Evolutionary conservation across 129 eudicot species (phyloP).

Genomic region (Helichrysum umbraculigerum): DNA sequence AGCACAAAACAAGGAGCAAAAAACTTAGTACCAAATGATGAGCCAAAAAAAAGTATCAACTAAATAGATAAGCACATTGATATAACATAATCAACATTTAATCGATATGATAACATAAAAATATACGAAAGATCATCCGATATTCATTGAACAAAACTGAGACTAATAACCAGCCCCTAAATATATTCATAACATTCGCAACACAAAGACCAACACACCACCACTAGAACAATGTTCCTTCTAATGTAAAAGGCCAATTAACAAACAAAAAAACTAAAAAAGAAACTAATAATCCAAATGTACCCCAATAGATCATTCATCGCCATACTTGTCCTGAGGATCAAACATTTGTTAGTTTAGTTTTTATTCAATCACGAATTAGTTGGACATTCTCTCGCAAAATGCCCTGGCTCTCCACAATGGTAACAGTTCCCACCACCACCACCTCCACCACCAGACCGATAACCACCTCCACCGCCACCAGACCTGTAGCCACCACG

Average conservation of each 20-base stretch:
- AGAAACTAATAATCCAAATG: slow-evolving; percentile 15
- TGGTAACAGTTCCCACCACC: slow-evolving; percentile 38
- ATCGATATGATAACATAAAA: not conserved
- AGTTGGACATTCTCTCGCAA: slow-evolving; percentile 57
- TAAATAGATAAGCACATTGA: not conserved
- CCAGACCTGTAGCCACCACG: slow-evolving; percentile 22
- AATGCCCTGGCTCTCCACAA: slow-evolving; percentile 54
- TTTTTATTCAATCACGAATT: slow-evolving; percentile 22
- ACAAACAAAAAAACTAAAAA: slow-evolving; percentile 17
- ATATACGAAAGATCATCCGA: not conserved
- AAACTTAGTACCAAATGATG: not conserved
- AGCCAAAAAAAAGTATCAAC: not conserved
- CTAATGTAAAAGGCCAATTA: slow-evolving; percentile 17
- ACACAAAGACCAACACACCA: slow-evolving; percentile 13
- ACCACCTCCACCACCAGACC: slow-evolving; percentile 34
- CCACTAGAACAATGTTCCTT: slow-evolving; percentile 14
- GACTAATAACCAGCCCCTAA: slow-evolving; percentile 30
- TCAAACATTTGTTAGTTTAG: slow-evolving; percentile 18
- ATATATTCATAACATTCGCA: not conserved
- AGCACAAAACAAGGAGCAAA: not conserved
- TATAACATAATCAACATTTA: not conserved
- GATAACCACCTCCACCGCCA: slow-evolving; percentile 20
- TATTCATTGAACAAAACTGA: slow-evolving; percentile 25
- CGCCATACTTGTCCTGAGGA: slow-evolving; percentile 1
- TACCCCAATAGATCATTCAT: slow-evolving; percentile 15